Evolutionary conservation across 1,139 yeast genomes (phyloP), one percentile per base, ranked within the genome.

Genomic region (Kurtzmaniella natalensis): DNA sequence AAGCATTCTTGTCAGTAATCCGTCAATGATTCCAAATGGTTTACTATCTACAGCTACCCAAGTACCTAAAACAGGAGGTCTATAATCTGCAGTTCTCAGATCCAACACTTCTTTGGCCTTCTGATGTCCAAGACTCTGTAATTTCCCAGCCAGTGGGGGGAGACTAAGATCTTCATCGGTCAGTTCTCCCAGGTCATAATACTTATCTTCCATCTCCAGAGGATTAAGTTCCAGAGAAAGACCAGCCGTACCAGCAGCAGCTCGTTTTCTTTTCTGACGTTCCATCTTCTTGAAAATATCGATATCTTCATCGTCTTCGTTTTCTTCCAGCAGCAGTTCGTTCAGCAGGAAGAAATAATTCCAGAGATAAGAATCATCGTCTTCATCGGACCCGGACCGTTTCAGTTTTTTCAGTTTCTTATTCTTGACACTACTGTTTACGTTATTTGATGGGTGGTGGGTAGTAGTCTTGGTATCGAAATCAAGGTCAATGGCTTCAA

Each of bases 21-120:
- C 97, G 55, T 92, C 97, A 47, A 92, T 89, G 39, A 92, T 87
- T 18, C 96, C 94, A 58, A 84, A 87, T 0, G 96, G 96, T 47
- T 86, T 80, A 34, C 76, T 74, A 39, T 80, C 85, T 4, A 72
- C 55, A 18, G 95, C 84, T 10, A 81, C 78, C 95, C 97, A 92
- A 1, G 95, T 82, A 0, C 96, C 97, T 38, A 92, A 65, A 18
- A 86, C 75, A 2, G 98, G 98, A 2, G 97, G 96, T 36, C 95
- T 66, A 41, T 89, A 79, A 37, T 89, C 89, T 19, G 85, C 81
- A 6, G 83, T 80, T 34, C 88, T 82, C 1, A 94, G 81, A 7
- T 95, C 82, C 15, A 92, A 70, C 9, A 92, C 87, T 55, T 92
- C 97, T 44, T 92, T 88, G 2, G 92, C 89, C 41, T 84, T 78